Evolutionary conservation across 2,329 filamentous ascomycete species (phyloP).

Genomic region (Xylaria sp.): DNA sequence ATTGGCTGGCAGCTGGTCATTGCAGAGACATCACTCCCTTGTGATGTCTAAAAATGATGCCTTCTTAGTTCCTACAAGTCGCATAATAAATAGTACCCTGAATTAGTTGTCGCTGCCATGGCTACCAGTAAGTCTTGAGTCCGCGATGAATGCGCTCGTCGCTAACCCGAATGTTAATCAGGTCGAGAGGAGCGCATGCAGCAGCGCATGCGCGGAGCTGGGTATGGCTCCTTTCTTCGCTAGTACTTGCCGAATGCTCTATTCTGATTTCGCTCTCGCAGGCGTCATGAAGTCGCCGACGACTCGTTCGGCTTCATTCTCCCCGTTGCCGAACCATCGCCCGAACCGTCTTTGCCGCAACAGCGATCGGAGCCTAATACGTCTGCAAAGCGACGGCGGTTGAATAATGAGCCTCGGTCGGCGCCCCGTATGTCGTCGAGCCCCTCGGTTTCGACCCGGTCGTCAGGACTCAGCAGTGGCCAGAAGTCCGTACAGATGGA

Average conservation of each 20-base stretch:
- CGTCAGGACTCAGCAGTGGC: conserved; percentile 19
- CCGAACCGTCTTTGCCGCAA: conserved; percentile 25
- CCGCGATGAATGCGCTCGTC: conserved; percentile 1
- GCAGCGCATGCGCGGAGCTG: conserved; percentile 59
- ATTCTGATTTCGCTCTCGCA: conserved; percentile 26
- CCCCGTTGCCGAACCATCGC: conserved; percentile 31
- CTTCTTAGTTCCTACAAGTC: neutral
- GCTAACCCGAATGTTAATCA: conserved; percentile 25
- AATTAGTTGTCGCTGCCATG: conserved; percentile 24
- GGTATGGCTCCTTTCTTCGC: conserved; percentile 40
- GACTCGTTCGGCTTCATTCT: conserved; percentile 54
- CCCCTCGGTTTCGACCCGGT: conserved; percentile 21
- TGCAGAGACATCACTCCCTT: neutral
- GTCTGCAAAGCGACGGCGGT: conserved; percentile 43
- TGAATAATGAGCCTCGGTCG: conserved; percentile 26
- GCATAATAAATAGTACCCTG: neutral
- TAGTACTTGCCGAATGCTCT: neutral
- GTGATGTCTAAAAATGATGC: conserved; percentile 5
- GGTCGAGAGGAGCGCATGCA: conserved; percentile 58
- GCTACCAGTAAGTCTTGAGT: conserved; percentile 31
- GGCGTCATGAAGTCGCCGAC: conserved; percentile 53
- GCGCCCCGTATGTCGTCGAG: conserved; percentile 21
- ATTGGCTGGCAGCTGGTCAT: neutral
- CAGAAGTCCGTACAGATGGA: conserved; percentile 7
- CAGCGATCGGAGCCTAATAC: conserved; percentile 42